A percentile compares a stretch with the other conserved stretches of the same genome.
These are phyloP conservation scores for Biscutella laevigata DNA, from an alignment of 441 rosid genomes.

Conservation along the genomic window DNA sequence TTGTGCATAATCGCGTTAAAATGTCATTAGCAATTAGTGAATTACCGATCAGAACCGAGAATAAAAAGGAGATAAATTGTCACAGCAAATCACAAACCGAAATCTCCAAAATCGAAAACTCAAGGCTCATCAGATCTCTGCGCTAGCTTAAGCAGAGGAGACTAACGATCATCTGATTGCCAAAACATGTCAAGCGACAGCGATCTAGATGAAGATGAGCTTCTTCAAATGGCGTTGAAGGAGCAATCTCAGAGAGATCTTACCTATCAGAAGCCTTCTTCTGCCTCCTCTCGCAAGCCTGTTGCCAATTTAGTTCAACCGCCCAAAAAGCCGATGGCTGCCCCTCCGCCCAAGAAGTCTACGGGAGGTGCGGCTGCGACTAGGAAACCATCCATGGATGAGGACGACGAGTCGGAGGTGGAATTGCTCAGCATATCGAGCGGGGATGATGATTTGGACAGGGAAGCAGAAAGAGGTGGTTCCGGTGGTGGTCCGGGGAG, in stretches of 20 bases:
- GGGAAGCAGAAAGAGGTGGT: constrained; percentile 32
- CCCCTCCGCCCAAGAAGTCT: constrained; percentile 38
- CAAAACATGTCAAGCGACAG: constrained; percentile 76
- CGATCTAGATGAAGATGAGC: constrained; percentile 73
- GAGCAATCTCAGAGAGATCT: constrained; percentile 80
- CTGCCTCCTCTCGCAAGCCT: constrained; percentile 54
- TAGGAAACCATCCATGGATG: constrained; percentile 43
- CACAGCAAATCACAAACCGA: constrained; percentile 8
- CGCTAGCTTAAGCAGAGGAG: constrained; percentile 11
- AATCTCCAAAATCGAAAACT: constrained; percentile 1
- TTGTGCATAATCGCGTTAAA: too few relatives aligned
- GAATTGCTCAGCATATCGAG: constrained; percentile 98
- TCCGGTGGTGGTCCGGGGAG: constrained; percentile 29
- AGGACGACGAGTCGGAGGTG: constrained; percentile 90
- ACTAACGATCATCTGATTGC: constrained; percentile 3
- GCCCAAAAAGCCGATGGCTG: constrained; percentile 23
- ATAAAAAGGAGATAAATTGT: too few relatives aligned
- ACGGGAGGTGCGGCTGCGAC: constrained; percentile 14
- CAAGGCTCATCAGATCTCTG: constrained; percentile 12
- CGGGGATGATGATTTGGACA: constrained; percentile 70
- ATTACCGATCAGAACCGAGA: too few relatives aligned
- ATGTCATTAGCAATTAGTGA: too few relatives aligned
- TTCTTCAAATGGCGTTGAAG: constrained; percentile 90
- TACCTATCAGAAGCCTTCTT: constrained; percentile 56
- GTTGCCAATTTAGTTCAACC: constrained; percentile 75